Percentiles rank a stretch among this genome's conserved stretches.
Evolutionary conservation across 768 basidiomycete genomes (phyloP).

Genomic region (Butyriboletus loyo): DNA sequence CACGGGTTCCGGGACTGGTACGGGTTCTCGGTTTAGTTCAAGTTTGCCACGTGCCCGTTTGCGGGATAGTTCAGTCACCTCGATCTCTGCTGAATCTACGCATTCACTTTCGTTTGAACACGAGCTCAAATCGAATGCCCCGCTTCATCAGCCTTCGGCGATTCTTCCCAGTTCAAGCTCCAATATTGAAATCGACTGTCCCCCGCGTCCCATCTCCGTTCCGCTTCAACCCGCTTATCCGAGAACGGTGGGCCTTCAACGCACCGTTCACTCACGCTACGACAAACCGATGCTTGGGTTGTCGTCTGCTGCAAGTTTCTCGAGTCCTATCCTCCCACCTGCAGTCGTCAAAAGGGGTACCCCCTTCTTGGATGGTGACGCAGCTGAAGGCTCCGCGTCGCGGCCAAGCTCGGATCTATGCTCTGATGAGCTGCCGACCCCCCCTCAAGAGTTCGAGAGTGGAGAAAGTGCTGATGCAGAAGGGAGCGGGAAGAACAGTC

Average conservation of each 20-base stretch:
- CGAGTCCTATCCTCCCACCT: slow-evolving; percentile 13
- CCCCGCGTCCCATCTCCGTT: slow-evolving; percentile 17
- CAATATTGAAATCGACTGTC: slow-evolving; percentile 29
- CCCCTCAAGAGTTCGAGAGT: slow-evolving; percentile 13
- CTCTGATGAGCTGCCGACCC: slow-evolving; percentile 15
- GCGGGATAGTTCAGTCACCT: slow-evolving; percentile 31
- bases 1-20: slow-evolving; percentile 23
- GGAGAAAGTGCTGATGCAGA: slow-evolving; percentile 13
- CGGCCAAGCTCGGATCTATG: slow-evolving; percentile 10
- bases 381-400: slow-evolving; percentile 7
- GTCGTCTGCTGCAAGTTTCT: slow-evolving; percentile 20
- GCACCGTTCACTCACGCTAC: background rate
- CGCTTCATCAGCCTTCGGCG: slow-evolving; percentile 7
- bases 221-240: slow-evolving; percentile 13
- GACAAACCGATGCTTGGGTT: slow-evolving; percentile 8
- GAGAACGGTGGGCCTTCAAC: background rate
- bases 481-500: slow-evolving; percentile 6
- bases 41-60: slow-evolving; percentile 22
- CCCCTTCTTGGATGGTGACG: slow-evolving; percentile 2
- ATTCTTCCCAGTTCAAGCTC: slow-evolving; percentile 3
- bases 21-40: slow-evolving; percentile 24
- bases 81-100: slow-evolving; percentile 23
- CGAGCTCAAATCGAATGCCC: slow-evolving; percentile 1
- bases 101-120: slow-evolving; percentile 13
- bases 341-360: background rate